Evolutionary conservation across 352 stramenopile genomes (phyloP), one percentile per base, ranked within the genome.

Genomic region (Phytopythium chamaehyphon): DNA sequence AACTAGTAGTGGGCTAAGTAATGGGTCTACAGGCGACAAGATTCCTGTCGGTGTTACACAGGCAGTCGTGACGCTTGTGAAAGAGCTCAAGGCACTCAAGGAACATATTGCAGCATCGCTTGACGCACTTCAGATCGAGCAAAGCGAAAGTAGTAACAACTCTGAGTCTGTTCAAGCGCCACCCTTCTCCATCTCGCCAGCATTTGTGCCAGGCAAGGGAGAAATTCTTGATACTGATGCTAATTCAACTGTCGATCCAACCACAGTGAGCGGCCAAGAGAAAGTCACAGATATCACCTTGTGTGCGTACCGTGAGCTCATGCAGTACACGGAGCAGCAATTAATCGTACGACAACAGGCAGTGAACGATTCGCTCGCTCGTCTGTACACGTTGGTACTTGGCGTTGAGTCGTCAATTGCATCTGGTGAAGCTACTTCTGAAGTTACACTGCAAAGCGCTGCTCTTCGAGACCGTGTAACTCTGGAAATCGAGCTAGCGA

Each of bases 51-150:
- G 84, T 15, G 54, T 84, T 23, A 85, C 71, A 6, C 76, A 90
- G 49, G 62, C 69, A 0, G 79, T 90, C 6, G 54, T 88, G 18
- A 60, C 60, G 36, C 86, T 75, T 33, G 76, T 88, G 12, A 85
- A 86, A 50, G 79, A 90, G 46, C 74, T 90, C 47, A 88, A 88
- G 51, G 59, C 59, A 18, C 58, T 90, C 37, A 88, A 88, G 51
- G 79, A 90, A 33, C 87, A 66, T 51, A 52, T 90, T 44, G 62
- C 82, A 18, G 56, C 78, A 38, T 85, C 78, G 31, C 62, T 89
- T 3, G 73, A 87, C 24, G 57, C 83, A 50, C 56, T 77, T 36
- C 61, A 61, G 12, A 55, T 40, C 21, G 61, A 69, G 37, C 57
- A 71, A 6, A 59, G 48, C 6, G 46, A 60, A 2, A 61, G 8